Evolutionary conservation across 2,329 filamentous ascomycete species (phyloP).

Genomic region (Paracoccidioides lutzii): DNA sequence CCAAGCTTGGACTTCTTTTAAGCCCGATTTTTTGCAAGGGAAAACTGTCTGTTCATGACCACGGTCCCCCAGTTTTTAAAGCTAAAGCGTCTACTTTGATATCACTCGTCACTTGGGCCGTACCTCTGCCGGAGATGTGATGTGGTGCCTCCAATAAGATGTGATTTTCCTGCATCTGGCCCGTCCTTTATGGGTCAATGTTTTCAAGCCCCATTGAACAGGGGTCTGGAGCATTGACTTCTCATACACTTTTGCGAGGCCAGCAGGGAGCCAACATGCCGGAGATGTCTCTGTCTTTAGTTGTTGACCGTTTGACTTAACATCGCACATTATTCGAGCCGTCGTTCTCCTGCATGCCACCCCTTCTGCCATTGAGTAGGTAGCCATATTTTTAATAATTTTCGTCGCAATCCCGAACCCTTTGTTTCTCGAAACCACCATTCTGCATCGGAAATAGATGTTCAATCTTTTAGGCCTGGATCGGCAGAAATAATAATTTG

Average conservation of each 20-base stretch:
- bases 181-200: constrained; percentile 9
- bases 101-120: constrained; percentile 10
- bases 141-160: constrained; percentile 21
- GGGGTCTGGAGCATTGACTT: constrained; percentile 6
- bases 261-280: constrained; percentile 2
- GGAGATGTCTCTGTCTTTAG: not conserved
- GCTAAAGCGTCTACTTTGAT: constrained; percentile 7
- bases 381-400: not conserved
- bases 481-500: constrained; percentile 1
- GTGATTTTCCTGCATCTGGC: constrained; percentile 16
- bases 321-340: not conserved
- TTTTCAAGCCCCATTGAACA: constrained; percentile 4
- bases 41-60: not conserved
- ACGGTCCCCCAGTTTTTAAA: not conserved
- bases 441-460: constrained; percentile 2
- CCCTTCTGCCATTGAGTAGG: not conserved
- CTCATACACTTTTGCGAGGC: not conserved
- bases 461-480: constrained; percentile 3
- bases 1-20: not conserved
- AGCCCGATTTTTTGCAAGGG: not conserved
- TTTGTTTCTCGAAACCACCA: constrained; percentile 2
- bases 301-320: not conserved
- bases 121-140: constrained; percentile 12
- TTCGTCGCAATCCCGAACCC: not conserved
- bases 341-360: not conserved